Conservation (phyloP, 306 rosid species). For the Lablab purpureus region DNA sequence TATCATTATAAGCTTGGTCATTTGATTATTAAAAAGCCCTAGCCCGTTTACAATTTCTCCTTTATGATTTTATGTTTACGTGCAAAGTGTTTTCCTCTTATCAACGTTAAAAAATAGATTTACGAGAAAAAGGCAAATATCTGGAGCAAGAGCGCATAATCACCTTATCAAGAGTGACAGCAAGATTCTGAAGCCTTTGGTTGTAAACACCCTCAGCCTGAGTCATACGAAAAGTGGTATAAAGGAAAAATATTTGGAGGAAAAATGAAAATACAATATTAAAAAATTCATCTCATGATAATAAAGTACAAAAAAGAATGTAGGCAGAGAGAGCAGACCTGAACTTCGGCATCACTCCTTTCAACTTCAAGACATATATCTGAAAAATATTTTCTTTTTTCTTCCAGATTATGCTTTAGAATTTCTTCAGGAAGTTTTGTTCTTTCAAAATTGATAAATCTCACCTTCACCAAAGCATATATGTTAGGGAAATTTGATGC, state of each 20-base stretch:
- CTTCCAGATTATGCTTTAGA: conserved; percentile 19
- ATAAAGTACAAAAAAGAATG: conserved; percentile 9
- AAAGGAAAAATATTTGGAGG: background rate
- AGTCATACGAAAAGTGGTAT: conserved; percentile 41
- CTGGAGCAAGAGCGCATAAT: conserved; percentile 36
- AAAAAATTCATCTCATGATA: conserved; percentile 23
- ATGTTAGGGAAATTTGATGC: conserved; percentile 41
- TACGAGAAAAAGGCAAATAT: conserved; percentile 2
- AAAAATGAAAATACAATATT: conserved; percentile 26
- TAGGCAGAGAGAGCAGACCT: conserved; percentile 23
- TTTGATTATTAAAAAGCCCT: conserved; percentile 15
- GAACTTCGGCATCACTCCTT: conserved; percentile 26
- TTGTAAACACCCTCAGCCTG: conserved; percentile 99
- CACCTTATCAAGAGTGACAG: conserved; percentile 99
- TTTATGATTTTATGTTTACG: conserved; percentile 27
- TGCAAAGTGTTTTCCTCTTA: background rate
- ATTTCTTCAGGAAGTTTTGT: conserved; percentile 11
- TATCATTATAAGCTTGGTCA: conserved; percentile 20
- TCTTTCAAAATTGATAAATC: conserved; percentile 16
- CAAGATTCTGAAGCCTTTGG: conserved; percentile 99
- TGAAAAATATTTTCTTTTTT: conserved; percentile 14
- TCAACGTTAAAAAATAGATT: conserved; percentile 17
- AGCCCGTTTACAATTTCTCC: conserved; percentile 19
- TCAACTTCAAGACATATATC: conserved; percentile 13
- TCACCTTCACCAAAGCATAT: conserved; percentile 46